Evolutionary conservation across 2,329 filamentous ascomycete genomes (phyloP).

Genomic region (Laburnicola sp.): DNA sequence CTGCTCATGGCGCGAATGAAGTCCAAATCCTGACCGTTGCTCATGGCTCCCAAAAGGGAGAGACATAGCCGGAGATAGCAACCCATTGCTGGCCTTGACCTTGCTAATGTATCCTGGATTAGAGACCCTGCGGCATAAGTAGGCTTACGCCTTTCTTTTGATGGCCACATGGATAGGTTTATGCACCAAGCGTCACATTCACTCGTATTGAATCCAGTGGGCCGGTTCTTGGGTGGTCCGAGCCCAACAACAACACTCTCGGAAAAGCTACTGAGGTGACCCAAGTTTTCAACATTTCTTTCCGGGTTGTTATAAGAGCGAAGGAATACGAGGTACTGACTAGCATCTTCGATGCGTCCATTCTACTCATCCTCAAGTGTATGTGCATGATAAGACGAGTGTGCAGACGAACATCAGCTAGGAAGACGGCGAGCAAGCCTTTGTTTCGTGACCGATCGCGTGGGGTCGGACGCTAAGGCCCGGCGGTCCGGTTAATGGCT

Average conservation of each 20-base stretch:
- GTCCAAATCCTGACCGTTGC: too few species aligned
- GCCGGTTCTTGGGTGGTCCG: neutral
- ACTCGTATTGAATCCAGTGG: neutral
- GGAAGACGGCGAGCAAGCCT: neutral
- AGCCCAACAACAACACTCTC: neutral
- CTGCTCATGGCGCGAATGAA: neutral
- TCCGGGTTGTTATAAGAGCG: neutral
- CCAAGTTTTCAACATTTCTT: neutral
- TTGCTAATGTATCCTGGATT: too few species aligned
- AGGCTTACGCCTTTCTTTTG: neutral
- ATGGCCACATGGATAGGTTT: neutral
- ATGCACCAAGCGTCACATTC: neutral
- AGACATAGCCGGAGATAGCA: too few species aligned
- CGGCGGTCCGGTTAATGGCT: neutral
- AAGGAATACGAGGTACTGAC: neutral
- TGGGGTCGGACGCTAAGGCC: neutral
- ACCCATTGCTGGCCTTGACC: too few species aligned
- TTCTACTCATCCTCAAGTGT: too few species aligned
- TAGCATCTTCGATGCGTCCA: neutral
- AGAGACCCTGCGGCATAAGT: conserved; percentile 1
- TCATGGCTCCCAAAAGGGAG: too few species aligned
- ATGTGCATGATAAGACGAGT: too few species aligned
- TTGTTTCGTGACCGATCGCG: conserved; percentile 1
- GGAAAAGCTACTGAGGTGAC: conserved; percentile 1
- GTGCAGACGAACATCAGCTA: neutral